Percentiles rank a stretch among this genome's conserved stretches.
Conservation (phyloP, 306 rosid genomes). For the Styphnolobium japonicum region DNA sequence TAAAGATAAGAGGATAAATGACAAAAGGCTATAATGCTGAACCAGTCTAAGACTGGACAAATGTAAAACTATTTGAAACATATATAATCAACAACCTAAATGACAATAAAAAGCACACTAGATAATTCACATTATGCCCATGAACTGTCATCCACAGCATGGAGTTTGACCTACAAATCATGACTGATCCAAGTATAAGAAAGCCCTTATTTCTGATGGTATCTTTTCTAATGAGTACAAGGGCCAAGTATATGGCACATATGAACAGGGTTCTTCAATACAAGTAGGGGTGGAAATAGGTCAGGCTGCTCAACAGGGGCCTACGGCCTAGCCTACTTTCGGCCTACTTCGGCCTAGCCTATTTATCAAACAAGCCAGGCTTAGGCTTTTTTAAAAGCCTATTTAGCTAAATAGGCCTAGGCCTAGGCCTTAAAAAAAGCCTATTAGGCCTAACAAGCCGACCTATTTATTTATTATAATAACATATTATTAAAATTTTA, state of each 20-base stretch:
- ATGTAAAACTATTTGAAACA: constrained; percentile 7
- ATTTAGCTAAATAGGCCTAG: too few species aligned
- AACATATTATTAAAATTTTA: too few species aligned
- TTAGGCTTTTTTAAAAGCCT: too few species aligned
- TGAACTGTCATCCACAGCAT: background rate
- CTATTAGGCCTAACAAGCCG: too few species aligned
- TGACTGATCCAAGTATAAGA: constrained; percentile 15
- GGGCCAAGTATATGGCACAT: background rate
- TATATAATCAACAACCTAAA: background rate
- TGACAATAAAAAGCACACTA: constrained; percentile 7
- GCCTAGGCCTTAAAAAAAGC: too few species aligned
- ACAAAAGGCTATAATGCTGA: background rate
- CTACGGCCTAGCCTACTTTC: too few species aligned
- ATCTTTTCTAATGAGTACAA: background rate
- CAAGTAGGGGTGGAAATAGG: too few species aligned
- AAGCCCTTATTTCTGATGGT: background rate
- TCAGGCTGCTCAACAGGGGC: too few species aligned
- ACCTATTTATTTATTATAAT: too few species aligned
- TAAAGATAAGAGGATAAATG: constrained; percentile 1
- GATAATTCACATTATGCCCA: constrained; percentile 16
- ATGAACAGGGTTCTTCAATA: background rate
- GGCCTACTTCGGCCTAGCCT: too few species aligned
- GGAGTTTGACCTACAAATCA: background rate
- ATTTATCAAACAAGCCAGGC: too few species aligned
- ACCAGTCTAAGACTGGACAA: background rate